These are phyloP conservation scores for Pythium scleroteichum DNA, from an alignment of 352 stramenopile species.

Conservation along the genomic window DNA sequence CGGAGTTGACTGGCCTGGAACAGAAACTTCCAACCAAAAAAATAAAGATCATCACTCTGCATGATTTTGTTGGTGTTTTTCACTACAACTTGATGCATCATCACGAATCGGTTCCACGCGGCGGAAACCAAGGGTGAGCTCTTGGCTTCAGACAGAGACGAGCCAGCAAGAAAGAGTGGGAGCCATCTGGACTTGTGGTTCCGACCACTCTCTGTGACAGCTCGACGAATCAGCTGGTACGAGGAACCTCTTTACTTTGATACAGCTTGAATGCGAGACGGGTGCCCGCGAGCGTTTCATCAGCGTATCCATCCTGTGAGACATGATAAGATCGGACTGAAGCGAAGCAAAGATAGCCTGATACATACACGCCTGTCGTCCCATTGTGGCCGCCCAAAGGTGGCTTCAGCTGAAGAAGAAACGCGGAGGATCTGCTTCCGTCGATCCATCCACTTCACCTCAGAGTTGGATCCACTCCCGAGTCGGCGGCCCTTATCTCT, in stretches of 20 bases:
- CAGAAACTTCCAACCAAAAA: background rate
- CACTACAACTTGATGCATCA: slow-evolving; percentile 14
- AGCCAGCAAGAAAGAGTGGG: slow-evolving; percentile 19
- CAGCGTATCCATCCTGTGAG: background rate
- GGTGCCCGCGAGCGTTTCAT: background rate
- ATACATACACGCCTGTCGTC: background rate
- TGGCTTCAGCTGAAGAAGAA: slow-evolving; percentile 1
- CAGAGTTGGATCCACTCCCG: too few species aligned
- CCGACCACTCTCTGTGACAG: slow-evolving; percentile 28
- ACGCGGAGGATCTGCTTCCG: background rate
- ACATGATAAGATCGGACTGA: slow-evolving; percentile 1
- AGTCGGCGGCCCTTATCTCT: too few species aligned
- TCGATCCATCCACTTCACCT: slow-evolving; percentile 1
- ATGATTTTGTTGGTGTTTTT: too few species aligned
- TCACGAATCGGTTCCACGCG: background rate
- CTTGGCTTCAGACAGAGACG: slow-evolving; percentile 21
- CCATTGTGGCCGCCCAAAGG: background rate
- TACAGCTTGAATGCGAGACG: slow-evolving; percentile 6
- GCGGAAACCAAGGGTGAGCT: background rate
- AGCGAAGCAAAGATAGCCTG: background rate
- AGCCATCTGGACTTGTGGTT: background rate
- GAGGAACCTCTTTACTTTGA: slow-evolving; percentile 16
- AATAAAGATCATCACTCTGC: background rate
- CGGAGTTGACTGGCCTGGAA: background rate
- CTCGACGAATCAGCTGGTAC: slow-evolving; percentile 3